Conservation (phyloP, 1,284 basidiomycete genomes). For the Sanguinoderma infundibulare region DNA sequence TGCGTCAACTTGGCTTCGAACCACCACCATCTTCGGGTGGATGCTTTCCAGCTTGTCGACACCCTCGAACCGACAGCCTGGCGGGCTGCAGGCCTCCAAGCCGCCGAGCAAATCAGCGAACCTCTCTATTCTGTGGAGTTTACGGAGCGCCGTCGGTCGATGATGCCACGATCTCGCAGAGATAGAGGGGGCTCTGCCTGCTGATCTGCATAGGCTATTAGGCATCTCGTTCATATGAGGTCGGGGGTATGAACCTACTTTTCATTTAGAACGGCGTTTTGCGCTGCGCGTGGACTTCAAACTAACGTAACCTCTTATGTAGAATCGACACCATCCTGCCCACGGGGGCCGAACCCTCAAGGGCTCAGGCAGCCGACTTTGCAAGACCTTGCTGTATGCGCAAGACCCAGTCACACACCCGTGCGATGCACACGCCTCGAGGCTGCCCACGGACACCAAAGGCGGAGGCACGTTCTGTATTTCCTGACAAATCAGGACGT, state of each 20-base stretch:
- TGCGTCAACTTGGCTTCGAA: not conserved
- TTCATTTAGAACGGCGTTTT: not conserved
- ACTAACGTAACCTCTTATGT: constrained; percentile 1
- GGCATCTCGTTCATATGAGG: not conserved
- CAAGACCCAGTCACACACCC: constrained; percentile 16
- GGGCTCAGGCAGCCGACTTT: not conserved
- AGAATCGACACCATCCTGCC: not conserved
- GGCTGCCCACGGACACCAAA: constrained; percentile 8
- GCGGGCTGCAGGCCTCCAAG: not conserved
- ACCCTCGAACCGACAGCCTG: not conserved
- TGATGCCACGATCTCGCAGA: not conserved
- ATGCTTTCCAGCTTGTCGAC: not conserved
- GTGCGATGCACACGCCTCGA: constrained; percentile 24
- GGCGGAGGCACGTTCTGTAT: not conserved
- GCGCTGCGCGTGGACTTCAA: not conserved
- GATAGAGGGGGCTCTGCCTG: not conserved
- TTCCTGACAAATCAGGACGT: not conserved
- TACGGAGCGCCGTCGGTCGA: not conserved
- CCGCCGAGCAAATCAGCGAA: not conserved
- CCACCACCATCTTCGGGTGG: not conserved
- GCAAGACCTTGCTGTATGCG: not conserved
- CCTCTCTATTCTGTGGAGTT: not conserved
- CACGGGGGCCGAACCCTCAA: not conserved
- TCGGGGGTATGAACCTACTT: not conserved
- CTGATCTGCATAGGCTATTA: not conserved